Conservation (phyloP, 371 early-diverging fungal genomes). For the Funneliformis caledonium region DNA sequence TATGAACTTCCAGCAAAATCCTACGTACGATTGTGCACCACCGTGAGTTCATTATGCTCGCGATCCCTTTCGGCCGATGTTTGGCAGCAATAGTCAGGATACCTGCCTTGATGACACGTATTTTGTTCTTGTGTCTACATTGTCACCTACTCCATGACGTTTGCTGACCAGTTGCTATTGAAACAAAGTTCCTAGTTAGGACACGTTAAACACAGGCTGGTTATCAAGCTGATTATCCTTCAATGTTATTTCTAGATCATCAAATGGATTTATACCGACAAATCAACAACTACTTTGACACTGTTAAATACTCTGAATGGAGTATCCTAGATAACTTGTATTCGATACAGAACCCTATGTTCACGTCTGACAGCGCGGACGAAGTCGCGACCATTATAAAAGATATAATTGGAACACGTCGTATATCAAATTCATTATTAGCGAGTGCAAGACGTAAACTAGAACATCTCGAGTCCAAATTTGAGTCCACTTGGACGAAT, state of each 20-base stretch:
- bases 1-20: constrained; percentile 28
- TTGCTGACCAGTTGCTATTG: constrained; percentile 38
- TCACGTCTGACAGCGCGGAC: constrained; percentile 31
- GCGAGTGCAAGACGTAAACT: constrained; percentile 31
- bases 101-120: constrained; percentile 35
- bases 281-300: constrained; percentile 33
- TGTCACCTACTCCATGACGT: constrained; percentile 35
- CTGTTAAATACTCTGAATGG: constrained; percentile 35
- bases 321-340: constrained; percentile 31
- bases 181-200: constrained; percentile 38
- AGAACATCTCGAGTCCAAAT: constrained; percentile 32
- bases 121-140: constrained; percentile 31
- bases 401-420: constrained; percentile 32
- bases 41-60: constrained; percentile 30
- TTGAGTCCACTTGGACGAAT: constrained; percentile 27
- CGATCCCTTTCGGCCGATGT: constrained; percentile 37
- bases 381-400: constrained; percentile 34
- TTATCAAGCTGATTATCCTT: constrained; percentile 28
- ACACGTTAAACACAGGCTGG: constrained; percentile 31
- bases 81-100: constrained; percentile 37
- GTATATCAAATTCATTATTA: constrained; percentile 37
- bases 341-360: constrained; percentile 30
- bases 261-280: constrained; percentile 29
- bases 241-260: constrained; percentile 28
- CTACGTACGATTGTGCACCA: constrained; percentile 32